A percentile compares a stretch with the other conserved stretches of the same genome.
Conservation (phyloP, 2,329 filamentous ascomycete species). For the Pseudomassariella vexata region DNA sequence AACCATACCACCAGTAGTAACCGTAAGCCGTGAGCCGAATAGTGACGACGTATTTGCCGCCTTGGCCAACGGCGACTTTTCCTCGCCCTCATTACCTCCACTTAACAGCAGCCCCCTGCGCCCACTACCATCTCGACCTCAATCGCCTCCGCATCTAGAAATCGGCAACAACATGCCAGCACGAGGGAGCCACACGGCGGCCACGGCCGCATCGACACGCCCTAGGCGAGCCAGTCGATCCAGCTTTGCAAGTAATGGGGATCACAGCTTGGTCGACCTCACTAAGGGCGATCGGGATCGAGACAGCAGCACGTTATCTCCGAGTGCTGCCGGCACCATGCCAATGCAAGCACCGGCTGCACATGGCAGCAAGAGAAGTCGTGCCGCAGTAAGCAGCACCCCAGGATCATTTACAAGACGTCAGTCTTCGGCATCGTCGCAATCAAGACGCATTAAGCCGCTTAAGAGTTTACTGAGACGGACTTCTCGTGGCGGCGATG, state of each 20-base stretch:
- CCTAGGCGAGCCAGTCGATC: neutral
- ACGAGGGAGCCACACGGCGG: slow-evolving; percentile 11
- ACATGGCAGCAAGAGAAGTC: slow-evolving; percentile 14
- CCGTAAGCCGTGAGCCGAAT: slow-evolving; percentile 4
- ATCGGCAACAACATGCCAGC: slow-evolving; percentile 10
- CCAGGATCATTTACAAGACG: slow-evolving; percentile 12
- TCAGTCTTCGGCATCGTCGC: slow-evolving; percentile 12
- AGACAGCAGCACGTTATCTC: slow-evolving; percentile 6
- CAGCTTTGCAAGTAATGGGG: too few species aligned
- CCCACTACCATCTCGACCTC: slow-evolving; percentile 7
- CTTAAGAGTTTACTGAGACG: slow-evolving; percentile 18
- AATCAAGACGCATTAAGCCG: slow-evolving; percentile 12
- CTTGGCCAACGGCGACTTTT: slow-evolving; percentile 18
- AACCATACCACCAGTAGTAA: too few species aligned
- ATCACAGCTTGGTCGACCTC: too few species aligned
- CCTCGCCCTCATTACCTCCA: slow-evolving; percentile 23
- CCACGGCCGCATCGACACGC: neutral
- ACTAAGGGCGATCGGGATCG: slow-evolving; percentile 8
- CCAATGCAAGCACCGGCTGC: slow-evolving; percentile 14
- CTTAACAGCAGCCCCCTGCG: slow-evolving; percentile 15
- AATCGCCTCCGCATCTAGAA: neutral
- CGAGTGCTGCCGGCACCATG: slow-evolving; percentile 15
- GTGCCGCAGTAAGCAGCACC: slow-evolving; percentile 6
- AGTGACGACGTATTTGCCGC: slow-evolving; percentile 15
- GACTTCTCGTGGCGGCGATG: slow-evolving; percentile 19